Evolutionary conservation across 306 rosid genomes (phyloP).

Genomic region (Rosa rugosa): DNA sequence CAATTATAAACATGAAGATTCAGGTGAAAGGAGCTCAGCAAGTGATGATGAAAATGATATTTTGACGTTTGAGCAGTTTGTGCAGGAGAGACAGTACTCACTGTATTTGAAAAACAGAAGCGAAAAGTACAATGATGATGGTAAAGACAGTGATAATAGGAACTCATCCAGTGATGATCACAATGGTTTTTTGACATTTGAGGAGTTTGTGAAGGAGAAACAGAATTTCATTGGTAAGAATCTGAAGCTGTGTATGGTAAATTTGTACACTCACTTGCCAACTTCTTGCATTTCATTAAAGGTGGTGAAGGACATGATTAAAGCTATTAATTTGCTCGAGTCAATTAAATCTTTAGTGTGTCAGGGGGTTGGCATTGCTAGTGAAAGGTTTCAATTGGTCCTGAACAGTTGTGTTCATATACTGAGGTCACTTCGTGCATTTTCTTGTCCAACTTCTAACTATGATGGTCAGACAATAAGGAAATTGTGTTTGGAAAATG

Average conservation of each 20-base stretch:
- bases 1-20: neutral
- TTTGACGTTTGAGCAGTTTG: too few relatives aligned
- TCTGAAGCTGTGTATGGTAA: constrained; percentile 19
- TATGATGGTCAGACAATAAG: constrained; percentile 26
- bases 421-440: constrained; percentile 28
- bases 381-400: constrained; percentile 12
- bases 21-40: too few relatives aligned
- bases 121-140: neutral
- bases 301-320: constrained; percentile 26
- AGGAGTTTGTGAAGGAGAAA: constrained; percentile 34
- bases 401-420: neutral
- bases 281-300: constrained; percentile 15
- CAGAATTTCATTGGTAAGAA: constrained; percentile 14
- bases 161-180: neutral
- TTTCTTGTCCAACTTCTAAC: constrained; percentile 30
- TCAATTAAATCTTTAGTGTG: constrained; percentile 10
- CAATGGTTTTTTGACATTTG: neutral
- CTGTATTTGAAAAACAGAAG: neutral
- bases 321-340: constrained; percentile 27
- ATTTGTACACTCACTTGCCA: constrained; percentile 34
- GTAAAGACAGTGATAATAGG: neutral
- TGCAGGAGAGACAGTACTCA: constrained; percentile 6
- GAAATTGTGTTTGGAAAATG: constrained; percentile 35
- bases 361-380: neutral
- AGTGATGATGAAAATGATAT: too few relatives aligned